Conservation (phyloP, 768 basidiomycete species). For the Stropharia rugosoannulata region DNA sequence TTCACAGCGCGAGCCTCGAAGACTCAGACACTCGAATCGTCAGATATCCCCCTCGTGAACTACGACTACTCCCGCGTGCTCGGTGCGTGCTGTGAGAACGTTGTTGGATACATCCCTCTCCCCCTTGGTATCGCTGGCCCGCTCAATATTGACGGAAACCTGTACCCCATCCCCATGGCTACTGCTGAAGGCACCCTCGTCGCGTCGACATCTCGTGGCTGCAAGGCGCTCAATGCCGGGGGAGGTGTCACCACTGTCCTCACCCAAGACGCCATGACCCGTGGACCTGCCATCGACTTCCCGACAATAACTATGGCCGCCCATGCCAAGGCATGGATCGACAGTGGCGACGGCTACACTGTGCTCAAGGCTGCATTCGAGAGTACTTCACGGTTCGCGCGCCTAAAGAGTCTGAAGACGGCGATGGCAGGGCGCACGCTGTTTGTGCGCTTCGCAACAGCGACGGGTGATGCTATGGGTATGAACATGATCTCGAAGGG, state of each 20-base stretch:
- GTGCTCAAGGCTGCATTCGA: conserved; percentile 87
- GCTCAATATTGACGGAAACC: conserved; percentile 81
- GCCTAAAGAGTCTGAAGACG: conserved; percentile 81
- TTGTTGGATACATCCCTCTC: conserved; percentile 94
- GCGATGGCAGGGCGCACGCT: conserved; percentile 92
- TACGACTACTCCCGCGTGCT: conserved; percentile 95
- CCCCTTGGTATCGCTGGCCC: conserved; percentile 97
- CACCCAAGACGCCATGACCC: conserved; percentile 93
- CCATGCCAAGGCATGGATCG: conserved; percentile 85
- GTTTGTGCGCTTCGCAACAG: conserved; percentile 90
- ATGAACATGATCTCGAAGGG: conserved; percentile 99
- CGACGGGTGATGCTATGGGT: conserved; percentile 98
- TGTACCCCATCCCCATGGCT: conserved; percentile 95
- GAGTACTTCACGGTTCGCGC: conserved; percentile 90
- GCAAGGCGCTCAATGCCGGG: conserved; percentile 95
- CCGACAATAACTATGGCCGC: conserved; percentile 79
- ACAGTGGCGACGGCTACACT: conserved; percentile 72
- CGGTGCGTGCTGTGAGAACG: conserved; percentile 98
- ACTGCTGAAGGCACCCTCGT: conserved; percentile 99
- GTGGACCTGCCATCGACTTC: conserved; percentile 98
- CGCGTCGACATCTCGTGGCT: conserved; percentile 95
- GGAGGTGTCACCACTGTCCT: conserved; percentile 95
- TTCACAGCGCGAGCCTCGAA: conserved; percentile 74
- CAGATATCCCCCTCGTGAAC: conserved; percentile 75
- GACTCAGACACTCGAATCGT: conserved; percentile 82